A percentile compares a stretch with the other conserved stretches of the same genome.
phyloP scores from a whole-genome alignment of 139 green algal species.

The Micromonas commoda region DNA sequence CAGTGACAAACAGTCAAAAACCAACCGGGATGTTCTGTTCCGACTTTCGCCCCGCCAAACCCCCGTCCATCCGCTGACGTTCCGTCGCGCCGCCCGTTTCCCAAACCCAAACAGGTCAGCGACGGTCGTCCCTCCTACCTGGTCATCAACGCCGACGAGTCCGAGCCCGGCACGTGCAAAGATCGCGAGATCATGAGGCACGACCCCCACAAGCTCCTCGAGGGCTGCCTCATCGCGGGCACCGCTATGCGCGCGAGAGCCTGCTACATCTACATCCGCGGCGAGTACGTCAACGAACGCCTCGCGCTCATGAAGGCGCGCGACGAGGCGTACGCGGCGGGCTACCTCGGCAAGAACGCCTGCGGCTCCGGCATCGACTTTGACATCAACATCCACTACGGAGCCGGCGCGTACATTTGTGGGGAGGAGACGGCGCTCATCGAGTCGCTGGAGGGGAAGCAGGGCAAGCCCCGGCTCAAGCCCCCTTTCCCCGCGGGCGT shows the following conservation, averaged over 20 bases:
- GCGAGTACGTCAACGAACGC: constrained; percentile 94
- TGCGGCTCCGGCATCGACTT: constrained; percentile 90
- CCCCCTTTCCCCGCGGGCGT: constrained; percentile 93
- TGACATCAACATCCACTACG: constrained; percentile 88
- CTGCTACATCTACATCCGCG: constrained; percentile 95
- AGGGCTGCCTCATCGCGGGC: constrained; percentile 93
- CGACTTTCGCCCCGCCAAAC: too few relatives aligned
- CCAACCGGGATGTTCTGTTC: too few relatives aligned
- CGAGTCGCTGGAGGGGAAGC: constrained; percentile 92
- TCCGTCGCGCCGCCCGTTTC: neutral
- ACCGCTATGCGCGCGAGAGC: constrained; percentile 76
- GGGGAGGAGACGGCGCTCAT: constrained; percentile 97
- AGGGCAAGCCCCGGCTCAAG: constrained; percentile 95
- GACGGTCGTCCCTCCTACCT: constrained; percentile 89
- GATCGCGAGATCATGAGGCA: constrained; percentile 95
- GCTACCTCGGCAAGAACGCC: constrained; percentile 79
- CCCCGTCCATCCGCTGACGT: neutral
- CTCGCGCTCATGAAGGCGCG: constrained; percentile 41
- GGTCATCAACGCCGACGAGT: constrained; percentile 96
- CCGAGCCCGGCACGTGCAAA: constrained; percentile 95
- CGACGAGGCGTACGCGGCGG: constrained; percentile 43
- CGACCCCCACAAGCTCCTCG: constrained; percentile 95
- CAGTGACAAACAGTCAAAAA: too few relatives aligned
- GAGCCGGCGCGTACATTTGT: constrained; percentile 97
- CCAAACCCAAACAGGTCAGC: constrained; percentile 44